Conservation (phyloP, 805 yeast genomes). For the Myxozyma nipponensis region DNA sequence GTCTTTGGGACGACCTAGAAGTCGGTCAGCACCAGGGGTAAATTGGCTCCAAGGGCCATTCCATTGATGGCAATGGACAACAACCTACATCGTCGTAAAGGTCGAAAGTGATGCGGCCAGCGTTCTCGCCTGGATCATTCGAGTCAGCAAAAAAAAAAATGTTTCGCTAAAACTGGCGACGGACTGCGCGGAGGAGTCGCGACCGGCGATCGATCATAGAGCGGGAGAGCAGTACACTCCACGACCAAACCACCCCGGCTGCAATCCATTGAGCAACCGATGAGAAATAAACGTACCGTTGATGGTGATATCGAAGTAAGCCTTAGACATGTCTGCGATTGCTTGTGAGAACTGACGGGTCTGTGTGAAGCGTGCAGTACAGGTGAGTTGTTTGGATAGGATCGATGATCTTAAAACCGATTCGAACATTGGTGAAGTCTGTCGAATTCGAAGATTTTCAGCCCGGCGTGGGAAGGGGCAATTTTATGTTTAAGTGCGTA, state of each 20-base stretch:
- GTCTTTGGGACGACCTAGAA: slow-evolving; percentile 65
- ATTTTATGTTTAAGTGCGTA: too few species aligned
- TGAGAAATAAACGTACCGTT: slow-evolving; percentile 47
- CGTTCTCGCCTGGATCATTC: slow-evolving; percentile 46
- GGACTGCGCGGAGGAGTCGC: too few species aligned
- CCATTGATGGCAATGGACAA: slow-evolving; percentile 32
- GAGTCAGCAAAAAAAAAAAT: background rate
- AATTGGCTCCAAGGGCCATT: background rate
- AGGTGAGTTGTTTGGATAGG: background rate
- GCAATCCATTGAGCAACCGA: too few species aligned
- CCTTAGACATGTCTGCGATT: slow-evolving; percentile 52
- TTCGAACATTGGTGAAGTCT: background rate
- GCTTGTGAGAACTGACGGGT: slow-evolving; percentile 15
- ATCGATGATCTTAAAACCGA: background rate
- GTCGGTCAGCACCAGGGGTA: background rate
- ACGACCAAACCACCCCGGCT: too few species aligned
- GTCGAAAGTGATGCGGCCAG: slow-evolving; percentile 83
- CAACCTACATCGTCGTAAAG: slow-evolving; percentile 81
- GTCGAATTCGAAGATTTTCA: background rate
- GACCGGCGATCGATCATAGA: too few species aligned
- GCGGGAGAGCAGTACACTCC: too few species aligned
- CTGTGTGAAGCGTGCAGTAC: background rate
- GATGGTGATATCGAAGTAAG: slow-evolving; percentile 77
- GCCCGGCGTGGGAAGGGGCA: too few species aligned
- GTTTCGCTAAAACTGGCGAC: background rate